phyloP scores from a whole-genome alignment of 768 basidiomycete species.

The Agrocybe praecox region DNA sequence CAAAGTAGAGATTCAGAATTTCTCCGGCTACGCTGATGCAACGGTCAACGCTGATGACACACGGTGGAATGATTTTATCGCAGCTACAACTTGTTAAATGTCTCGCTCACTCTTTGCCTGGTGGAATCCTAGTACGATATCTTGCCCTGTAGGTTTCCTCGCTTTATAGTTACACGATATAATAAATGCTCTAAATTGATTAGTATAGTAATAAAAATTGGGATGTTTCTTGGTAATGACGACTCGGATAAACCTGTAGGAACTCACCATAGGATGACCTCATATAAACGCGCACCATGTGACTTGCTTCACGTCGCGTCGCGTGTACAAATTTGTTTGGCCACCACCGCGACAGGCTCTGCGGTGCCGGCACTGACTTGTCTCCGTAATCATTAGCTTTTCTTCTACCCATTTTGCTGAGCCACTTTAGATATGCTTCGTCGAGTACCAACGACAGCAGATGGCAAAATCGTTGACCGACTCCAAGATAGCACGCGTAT shows the following conservation, averaged over 20 bases:
- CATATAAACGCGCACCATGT: conserved; percentile 13
- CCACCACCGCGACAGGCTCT: neutral
- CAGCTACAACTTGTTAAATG: neutral
- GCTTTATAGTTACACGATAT: too few relatives aligned
- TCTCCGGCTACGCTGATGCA: conserved; percentile 60
- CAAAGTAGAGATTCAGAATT: conserved; percentile 59
- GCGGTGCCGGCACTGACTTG: neutral
- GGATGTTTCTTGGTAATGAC: neutral
- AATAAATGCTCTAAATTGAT: neutral
- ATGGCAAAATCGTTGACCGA: conserved; percentile 68
- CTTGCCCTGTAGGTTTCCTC: neutral
- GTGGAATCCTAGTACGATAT: neutral
- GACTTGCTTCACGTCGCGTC: conserved; percentile 16
- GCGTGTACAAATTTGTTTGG: conserved; percentile 4
- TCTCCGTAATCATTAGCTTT: neutral
- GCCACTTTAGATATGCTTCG: conserved; percentile 54
- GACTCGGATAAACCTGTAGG: too few relatives aligned
- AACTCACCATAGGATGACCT: too few relatives aligned
- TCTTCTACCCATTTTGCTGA: neutral
- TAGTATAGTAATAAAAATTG: neutral
- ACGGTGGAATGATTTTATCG: conserved; percentile 37
- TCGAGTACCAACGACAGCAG: conserved; percentile 66
- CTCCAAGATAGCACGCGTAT: conserved; percentile 73
- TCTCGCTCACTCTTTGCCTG: neutral
- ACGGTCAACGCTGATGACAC: conserved; percentile 42